Percentiles rank a stretch among this genome's conserved stretches.
Evolutionary conservation across 1,139 yeast species (phyloP).

Genomic region (Candida sanyaensis): DNA sequence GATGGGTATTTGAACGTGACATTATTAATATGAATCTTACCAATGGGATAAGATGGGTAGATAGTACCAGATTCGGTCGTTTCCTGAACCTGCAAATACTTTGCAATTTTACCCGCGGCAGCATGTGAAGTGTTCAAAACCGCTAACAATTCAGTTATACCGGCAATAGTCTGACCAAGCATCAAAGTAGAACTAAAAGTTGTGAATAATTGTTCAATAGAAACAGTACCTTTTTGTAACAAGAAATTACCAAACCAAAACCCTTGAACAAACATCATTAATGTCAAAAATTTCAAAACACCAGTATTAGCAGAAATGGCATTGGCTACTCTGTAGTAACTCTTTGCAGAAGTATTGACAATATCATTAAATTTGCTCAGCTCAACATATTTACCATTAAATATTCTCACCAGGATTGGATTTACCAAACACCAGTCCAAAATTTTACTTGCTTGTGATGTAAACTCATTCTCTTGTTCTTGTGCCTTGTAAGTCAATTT

Average conservation of each 20-base stretch:
- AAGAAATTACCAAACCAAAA: slow-evolving; percentile 84
- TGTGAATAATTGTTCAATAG: slow-evolving; percentile 69
- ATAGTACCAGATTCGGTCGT: not conserved
- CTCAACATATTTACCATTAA: slow-evolving; percentile 61
- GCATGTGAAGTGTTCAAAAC: slow-evolving; percentile 64
- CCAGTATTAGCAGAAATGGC: slow-evolving; percentile 61
- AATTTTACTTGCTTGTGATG: slow-evolving; percentile 59
- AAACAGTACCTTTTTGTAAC: slow-evolving; percentile 50
- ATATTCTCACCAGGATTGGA: slow-evolving; percentile 60
- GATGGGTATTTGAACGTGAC: slow-evolving; percentile 65
- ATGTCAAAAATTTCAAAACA: slow-evolving; percentile 53
- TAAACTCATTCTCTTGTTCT: slow-evolving; percentile 54
- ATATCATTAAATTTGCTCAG: slow-evolving; percentile 38
- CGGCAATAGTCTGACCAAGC: slow-evolving; percentile 60
- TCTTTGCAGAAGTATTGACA: slow-evolving; percentile 45
- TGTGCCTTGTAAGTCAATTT: slow-evolving; percentile 51
- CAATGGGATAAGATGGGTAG: slow-evolving; percentile 36
- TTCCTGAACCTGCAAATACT: slow-evolving; percentile 8
- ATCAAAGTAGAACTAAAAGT: slow-evolving; percentile 81
- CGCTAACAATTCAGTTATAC: slow-evolving; percentile 54
- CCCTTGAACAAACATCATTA: slow-evolving; percentile 85
- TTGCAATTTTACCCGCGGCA: slow-evolving; percentile 47
- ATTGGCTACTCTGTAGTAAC: slow-evolving; percentile 49
- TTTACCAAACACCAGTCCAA: slow-evolving; percentile 72
- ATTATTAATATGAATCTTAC: slow-evolving; percentile 50